Evolutionary conservation across 2,329 filamentous ascomycete genomes (phyloP), one percentile per base, ranked within the genome.

Genomic region (Xenoacremonium recifei): DNA sequence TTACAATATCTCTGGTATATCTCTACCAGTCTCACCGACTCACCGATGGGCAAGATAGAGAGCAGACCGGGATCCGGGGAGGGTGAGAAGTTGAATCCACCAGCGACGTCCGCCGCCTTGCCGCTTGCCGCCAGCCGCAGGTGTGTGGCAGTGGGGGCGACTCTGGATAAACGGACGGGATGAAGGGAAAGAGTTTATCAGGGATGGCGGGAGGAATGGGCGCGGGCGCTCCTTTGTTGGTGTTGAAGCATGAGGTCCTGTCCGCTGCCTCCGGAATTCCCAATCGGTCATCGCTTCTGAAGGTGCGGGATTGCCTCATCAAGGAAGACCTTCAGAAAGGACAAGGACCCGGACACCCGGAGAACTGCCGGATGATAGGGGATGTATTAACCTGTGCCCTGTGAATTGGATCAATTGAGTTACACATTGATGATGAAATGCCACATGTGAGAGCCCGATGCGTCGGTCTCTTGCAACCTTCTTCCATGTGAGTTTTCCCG

Each of bases 81-180:
- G 44, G 48, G 36, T 35, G n/a, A 56, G 45, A 53, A 48, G 48
- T 48, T 53, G 52, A 52, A 48, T 42, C 47, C 40, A 39, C 33
- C 27, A 35, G 27, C 35, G 29, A 48, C 33, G 17, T 11, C 30
- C 25, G 21, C 29, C 35, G 36, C 33, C 21, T 34, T 40, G 31
- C 31, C 35, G 47, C 40, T 44, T 11, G 16, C 9, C 6, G 29
- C 29, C 9, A 32, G 9, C 15, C 10, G 9, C 15, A 6, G 29
- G 29, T 11, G 16, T 32, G 10, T 32, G 15, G 29, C 6, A 16
- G 29, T 9, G 9, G 16, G 16, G 10, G 15, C 16, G 6, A 10
- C 10, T 9, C 10, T 10, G 10, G 15, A 32, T 10, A 15, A 6
- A 32, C 16, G 15, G 29, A 32, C 16, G 29, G 15, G 16, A 11